These are phyloP conservation scores for Talaromyces pinophilus DNA, from an alignment of 2,329 filamentous ascomycete genomes.

Conservation along the genomic window DNA sequence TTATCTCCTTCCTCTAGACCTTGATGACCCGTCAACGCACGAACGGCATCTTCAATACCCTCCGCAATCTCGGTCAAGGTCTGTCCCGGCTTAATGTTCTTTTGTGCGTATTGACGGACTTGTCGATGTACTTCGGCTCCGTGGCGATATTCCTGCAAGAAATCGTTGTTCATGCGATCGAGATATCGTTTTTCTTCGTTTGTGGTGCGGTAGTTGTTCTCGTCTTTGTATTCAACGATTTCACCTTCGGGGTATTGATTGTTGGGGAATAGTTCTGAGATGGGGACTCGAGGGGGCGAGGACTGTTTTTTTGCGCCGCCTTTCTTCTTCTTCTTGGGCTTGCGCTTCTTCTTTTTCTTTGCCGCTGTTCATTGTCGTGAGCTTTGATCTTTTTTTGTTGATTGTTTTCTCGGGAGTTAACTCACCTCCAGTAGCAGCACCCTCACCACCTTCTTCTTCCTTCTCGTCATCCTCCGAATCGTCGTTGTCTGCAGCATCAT, in stretches of 20 bases:
- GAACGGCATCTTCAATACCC: constrained; percentile 81
- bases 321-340: constrained; percentile 70
- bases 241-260: constrained; percentile 74
- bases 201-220: constrained; percentile 77
- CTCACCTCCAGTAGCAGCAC: constrained; percentile 41
- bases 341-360: constrained; percentile 82
- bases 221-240: constrained; percentile 73
- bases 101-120: constrained; percentile 79
- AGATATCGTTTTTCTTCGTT: constrained; percentile 81
- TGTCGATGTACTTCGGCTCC: constrained; percentile 88
- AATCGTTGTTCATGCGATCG: constrained; percentile 77
- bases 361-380: constrained; percentile 26
- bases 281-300: constrained; percentile 71
- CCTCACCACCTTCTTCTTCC: constrained; percentile 48
- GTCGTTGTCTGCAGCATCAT: constrained; percentile 54
- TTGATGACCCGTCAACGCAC: constrained; percentile 72
- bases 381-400: not conserved
- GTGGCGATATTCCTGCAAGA: constrained; percentile 77
- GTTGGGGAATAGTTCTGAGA: constrained; percentile 73
- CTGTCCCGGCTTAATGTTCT: constrained; percentile 78
- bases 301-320: constrained; percentile 67
- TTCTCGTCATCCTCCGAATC: constrained; percentile 59
- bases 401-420: constrained; percentile 1
- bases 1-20: constrained; percentile 78
- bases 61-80: constrained; percentile 79